These are phyloP conservation scores for Rhodosporidiobolus odoratus DNA, from an alignment of 768 basidiomycete species.

Conservation along the genomic window DNA sequence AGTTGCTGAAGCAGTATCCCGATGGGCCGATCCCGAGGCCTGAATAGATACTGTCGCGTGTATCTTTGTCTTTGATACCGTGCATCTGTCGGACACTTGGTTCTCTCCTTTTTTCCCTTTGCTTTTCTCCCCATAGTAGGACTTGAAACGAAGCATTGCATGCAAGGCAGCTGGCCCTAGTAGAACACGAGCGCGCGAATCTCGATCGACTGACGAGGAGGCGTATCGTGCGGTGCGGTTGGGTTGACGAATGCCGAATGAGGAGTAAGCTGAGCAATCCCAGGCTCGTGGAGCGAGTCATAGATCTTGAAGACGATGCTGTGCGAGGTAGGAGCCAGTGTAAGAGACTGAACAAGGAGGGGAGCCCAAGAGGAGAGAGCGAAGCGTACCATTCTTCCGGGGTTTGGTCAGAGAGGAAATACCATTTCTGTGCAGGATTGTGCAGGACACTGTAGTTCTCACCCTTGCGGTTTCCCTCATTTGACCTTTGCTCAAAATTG, in stretches of 20 bases:
- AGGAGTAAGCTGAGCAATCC: constrained; percentile 57
- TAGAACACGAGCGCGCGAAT: constrained; percentile 52
- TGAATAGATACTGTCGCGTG: no score
- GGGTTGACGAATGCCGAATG: constrained; percentile 62
- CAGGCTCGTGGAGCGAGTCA: constrained; percentile 47
- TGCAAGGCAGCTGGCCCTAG: no score
- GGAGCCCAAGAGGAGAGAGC: not conserved
- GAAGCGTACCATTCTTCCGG: constrained; percentile 47
- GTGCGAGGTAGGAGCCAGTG: not conserved
- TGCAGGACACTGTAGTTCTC: constrained; percentile 54
- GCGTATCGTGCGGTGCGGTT: constrained; percentile 53
- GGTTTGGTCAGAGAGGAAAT: constrained; percentile 51
- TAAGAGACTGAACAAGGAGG: not conserved
- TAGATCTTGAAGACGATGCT: constrained; percentile 49
- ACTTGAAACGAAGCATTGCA: not conserved
- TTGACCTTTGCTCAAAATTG: not conserved
- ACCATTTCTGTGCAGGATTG: constrained; percentile 55
- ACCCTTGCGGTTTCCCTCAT: constrained; percentile 55
- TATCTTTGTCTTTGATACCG: no score
- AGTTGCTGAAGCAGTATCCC: no score
- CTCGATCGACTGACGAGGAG: constrained; percentile 53
- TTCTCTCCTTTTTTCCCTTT: no score
- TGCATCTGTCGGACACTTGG: no score
- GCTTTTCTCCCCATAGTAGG: not conserved
- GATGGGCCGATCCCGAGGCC: no score